A percentile compares a stretch with the other conserved stretches of the same genome.
Conservation (phyloP, 1,284 basidiomycete genomes). For the Sanghuangporus baumii region DNA sequence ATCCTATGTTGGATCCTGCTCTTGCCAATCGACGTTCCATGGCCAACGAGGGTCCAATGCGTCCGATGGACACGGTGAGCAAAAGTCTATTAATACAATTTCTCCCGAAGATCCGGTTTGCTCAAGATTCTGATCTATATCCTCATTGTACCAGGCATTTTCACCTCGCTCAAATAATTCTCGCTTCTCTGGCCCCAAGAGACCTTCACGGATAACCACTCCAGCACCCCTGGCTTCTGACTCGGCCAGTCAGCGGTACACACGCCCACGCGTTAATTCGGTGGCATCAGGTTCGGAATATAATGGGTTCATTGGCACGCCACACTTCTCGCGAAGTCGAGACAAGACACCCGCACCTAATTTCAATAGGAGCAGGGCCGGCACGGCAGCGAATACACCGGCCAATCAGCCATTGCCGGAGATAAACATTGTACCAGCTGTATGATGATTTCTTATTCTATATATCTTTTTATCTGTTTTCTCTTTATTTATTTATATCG, state of each 20-base stretch:
- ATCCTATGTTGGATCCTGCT: background rate
- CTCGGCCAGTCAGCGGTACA: constrained; percentile 1
- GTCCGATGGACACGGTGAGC: constrained; percentile 2
- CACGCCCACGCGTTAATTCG: constrained; percentile 14
- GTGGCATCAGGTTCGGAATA: constrained; percentile 8
- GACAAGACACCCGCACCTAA: background rate
- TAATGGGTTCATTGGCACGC: background rate
- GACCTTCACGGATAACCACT: constrained; percentile 9
- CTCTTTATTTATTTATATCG: background rate
- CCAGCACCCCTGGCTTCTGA: constrained; percentile 9
- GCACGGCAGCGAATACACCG: background rate
- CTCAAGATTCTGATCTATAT: background rate
- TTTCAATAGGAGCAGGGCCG: constrained; percentile 7
- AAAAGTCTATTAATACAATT: background rate
- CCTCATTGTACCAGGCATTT: background rate
- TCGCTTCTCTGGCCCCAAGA: constrained; percentile 2
- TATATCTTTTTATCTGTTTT: constrained; percentile 1
- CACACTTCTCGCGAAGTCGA: background rate
- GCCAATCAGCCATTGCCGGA: constrained; percentile 7
- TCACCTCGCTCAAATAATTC: constrained; percentile 10
- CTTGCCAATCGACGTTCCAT: background rate
- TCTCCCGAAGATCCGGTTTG: background rate
- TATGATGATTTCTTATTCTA: constrained; percentile 15
- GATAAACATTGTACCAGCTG: constrained; percentile 17
- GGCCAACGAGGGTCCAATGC: background rate